Evolutionary conservation across 2,329 filamentous ascomycete species (phyloP), one percentile per base, ranked within the genome.

Genomic region (Colletotrichum magnum): DNA sequence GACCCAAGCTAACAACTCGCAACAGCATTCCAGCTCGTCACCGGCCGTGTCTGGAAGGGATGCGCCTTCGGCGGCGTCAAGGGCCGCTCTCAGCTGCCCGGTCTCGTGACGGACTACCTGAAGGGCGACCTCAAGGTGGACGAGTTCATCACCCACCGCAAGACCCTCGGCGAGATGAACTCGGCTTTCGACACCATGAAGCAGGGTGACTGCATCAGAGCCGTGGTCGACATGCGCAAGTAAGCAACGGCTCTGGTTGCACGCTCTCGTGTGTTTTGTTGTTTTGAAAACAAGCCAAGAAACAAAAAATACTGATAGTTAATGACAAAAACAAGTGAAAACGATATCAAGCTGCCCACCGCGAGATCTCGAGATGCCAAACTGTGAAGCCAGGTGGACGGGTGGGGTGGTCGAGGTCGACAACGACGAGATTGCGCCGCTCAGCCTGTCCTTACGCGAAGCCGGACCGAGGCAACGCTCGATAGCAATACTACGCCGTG

Each of bases 31-130:
- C 96, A 98, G 87, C 90, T 99, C 72, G 96, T 99, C 75, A 99
- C 96, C 52, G 96, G 96, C 70, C 94, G 96, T 79, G 93, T 97
- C 70, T 99, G 96, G 96, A 97, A 93, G 85, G 96, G 96, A 63
- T 98, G 95, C 79, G 96, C 96, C 18, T 99, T 99, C 78, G 96
- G 96, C 75, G 96, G 96, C 76, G 95, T 99, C 88, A 99, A 98
- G 88, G 96, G 96, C 75, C 95, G 96, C 78, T 92, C 93, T 41
- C 96, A 99, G 85, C 90, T 99, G 73, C 92, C 93, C 56, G 91
- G 88, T 68, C 90, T 99, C 48, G 94, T 99, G 26, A 85, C 90
- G 74, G 95, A 98, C 83, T 99, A 99, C 85, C 87, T 97, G 81
- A 88, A 88, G 61, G 95, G 95, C 75, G 89, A 92, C 79, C 91